phyloP scores from a whole-genome alignment of 768 basidiomycete species.

The Kwoniella bestiolae region DNA sequence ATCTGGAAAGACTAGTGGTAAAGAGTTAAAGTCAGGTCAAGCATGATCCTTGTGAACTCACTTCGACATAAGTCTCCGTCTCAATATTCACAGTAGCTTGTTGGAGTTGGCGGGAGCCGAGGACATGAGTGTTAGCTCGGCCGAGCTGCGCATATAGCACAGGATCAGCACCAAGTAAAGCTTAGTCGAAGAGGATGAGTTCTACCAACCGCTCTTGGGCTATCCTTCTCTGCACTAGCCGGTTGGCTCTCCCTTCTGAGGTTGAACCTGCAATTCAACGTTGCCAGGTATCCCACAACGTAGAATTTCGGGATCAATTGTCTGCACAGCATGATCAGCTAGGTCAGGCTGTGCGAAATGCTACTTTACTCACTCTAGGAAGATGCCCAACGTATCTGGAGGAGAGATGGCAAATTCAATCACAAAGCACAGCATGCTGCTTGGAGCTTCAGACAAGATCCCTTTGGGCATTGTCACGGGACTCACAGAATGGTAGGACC shows the following conservation, averaged over 20 bases:
- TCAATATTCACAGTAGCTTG: slow-evolving; percentile 13
- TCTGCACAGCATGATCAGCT: background rate
- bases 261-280: slow-evolving; percentile 23
- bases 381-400: slow-evolving; percentile 10
- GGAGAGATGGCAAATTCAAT: slow-evolving; percentile 30
- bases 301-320: slow-evolving; percentile 26
- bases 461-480: background rate
- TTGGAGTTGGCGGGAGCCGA: background rate
- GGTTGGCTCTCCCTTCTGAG: slow-evolving; percentile 7
- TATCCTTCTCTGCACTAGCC: background rate
- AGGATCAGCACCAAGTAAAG: too few species aligned
- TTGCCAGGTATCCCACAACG: slow-evolving; percentile 16
- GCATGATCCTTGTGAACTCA: slow-evolving; percentile 2
- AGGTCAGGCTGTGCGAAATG: background rate
- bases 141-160: too few species aligned
- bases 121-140: background rate
- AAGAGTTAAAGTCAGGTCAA: background rate
- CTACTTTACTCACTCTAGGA: slow-evolving; percentile 23
- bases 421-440: slow-evolving; percentile 16
- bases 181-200: too few species aligned
- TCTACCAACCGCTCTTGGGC: background rate
- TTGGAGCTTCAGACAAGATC: background rate
- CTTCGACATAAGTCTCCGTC: slow-evolving; percentile 12
- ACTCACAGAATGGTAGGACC: slow-evolving; percentile 22
- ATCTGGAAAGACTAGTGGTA: background rate